Evolutionary conservation across 768 basidiomycete genomes (phyloP), one percentile per base, ranked within the genome.

Genomic region (Xerocomus potaroensis): DNA sequence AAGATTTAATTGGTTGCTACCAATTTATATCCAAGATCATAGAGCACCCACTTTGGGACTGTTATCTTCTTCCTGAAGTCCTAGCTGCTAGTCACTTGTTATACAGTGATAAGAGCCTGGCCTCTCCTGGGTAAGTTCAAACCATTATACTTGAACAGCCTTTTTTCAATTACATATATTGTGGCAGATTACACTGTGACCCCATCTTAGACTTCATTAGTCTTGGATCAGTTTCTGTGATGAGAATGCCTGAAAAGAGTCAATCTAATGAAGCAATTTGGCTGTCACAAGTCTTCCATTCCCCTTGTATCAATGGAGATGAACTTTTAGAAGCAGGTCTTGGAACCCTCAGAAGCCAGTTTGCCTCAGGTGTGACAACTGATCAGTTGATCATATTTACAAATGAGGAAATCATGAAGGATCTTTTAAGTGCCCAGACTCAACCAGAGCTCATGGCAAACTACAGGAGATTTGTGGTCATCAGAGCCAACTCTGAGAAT

Each of bases 41-140:
- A 45, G 69, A 74, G 32, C 86, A 89, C 56, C 82, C 80, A 19
- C 57, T 83, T 15, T 91, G 87, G 86, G 67, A 68, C 10, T 79
- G 79, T 43, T 89, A 83, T 58, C 68, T 91, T 19, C 58, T 81
- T 7, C 86, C 88, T 8, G 72, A 76, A 43, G 79, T 78, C 15
- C 64, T 91, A 23, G 85, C 82, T 44, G 67, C 80, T 8, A 47
- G 48, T 24, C 48, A 62, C 21, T 7, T 43, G 11, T 24, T 64
- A 11, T 53, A 16, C 9, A 54, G 9, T 43, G 16, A 43, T 49
- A 53, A 21, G 1, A 19, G 19, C 19, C 4, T 15, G 1, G 19
- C 2, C 31, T 12, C 51, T 16, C 4, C 49, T 22, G 47, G 36
- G 61, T 56, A 21, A 55, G 59, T 8, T 19, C 43, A 0, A 33